Conservation (phyloP, 139 green algal species). For the Closterium sp. region DNA sequence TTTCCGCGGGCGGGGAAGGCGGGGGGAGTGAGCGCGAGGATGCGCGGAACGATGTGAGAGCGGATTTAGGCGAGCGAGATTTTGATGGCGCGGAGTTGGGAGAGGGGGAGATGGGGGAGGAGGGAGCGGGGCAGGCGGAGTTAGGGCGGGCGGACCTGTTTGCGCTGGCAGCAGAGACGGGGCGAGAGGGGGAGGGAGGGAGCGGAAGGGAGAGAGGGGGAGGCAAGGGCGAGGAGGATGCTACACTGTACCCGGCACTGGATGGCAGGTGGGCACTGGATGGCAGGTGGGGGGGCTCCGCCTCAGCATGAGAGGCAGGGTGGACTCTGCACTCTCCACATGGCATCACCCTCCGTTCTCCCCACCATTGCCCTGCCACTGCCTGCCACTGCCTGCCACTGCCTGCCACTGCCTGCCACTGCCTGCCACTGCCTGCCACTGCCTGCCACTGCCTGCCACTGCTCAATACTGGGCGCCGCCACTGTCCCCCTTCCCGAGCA, state of each 20-base stretch:
- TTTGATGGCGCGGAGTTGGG: not conserved
- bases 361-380: no score
- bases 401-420: no score
- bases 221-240: not conserved
- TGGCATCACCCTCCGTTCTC: no score
- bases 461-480: no score
- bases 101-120: not conserved
- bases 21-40: not conserved
- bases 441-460: no score
- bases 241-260: not conserved
- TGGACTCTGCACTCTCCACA: no score
- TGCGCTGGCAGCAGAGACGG: not conserved
- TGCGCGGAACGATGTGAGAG: not conserved
- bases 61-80: not conserved
- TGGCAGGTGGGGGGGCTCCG: no score
- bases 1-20: not conserved
- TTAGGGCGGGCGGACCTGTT: not conserved
- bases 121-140: not conserved
- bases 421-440: no score
- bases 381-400: no score
- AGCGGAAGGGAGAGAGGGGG: not conserved
- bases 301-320: no score
- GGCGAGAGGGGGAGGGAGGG: not conserved
- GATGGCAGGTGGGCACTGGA: not conserved
- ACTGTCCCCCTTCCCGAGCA: no score